Conservation (phyloP, 345 rosid species). For the Clausena lansium region DNA sequence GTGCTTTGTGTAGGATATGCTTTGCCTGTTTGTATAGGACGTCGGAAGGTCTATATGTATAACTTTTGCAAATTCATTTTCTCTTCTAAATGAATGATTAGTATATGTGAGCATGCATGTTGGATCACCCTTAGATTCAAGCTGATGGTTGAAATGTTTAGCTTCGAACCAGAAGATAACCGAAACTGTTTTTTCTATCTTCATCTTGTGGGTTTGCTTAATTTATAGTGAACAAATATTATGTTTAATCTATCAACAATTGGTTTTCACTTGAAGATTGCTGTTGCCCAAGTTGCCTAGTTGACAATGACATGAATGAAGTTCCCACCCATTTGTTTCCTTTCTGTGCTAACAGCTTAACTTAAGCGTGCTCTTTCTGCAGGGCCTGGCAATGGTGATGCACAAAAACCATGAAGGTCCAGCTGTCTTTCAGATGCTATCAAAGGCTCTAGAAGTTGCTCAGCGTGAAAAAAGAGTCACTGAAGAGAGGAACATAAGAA, state of each 20-base stretch:
- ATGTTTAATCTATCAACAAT: neutral
- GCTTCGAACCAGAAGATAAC: neutral
- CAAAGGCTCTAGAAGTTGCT: slow-evolving; percentile 65
- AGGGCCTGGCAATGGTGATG: slow-evolving; percentile 96
- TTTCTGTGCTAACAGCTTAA: neutral
- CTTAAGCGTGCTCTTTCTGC: slow-evolving; percentile 7
- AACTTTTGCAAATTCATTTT: neutral
- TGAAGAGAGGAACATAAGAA: slow-evolving; percentile 81
- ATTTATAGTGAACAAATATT: neutral
- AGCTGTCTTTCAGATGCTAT: slow-evolving; percentile 80
- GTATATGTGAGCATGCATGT: neutral
- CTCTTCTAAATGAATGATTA: neutral
- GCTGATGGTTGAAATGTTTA: neutral
- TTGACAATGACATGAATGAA: neutral
- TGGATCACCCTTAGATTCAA: neutral
- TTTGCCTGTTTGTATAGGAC: neutral
- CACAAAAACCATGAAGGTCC: slow-evolving; percentile 75
- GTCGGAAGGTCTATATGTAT: neutral
- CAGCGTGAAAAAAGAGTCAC: slow-evolving; percentile 50
- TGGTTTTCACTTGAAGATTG: neutral
- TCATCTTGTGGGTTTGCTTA: neutral
- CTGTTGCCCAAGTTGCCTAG: neutral
- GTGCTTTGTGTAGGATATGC: neutral
- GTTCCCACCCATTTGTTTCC: neutral
- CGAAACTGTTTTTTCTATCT: neutral